phyloP scores from a whole-genome alignment of 2,329 filamentous ascomycete genomes.

The Proliferodiscus dingleyae region DNA sequence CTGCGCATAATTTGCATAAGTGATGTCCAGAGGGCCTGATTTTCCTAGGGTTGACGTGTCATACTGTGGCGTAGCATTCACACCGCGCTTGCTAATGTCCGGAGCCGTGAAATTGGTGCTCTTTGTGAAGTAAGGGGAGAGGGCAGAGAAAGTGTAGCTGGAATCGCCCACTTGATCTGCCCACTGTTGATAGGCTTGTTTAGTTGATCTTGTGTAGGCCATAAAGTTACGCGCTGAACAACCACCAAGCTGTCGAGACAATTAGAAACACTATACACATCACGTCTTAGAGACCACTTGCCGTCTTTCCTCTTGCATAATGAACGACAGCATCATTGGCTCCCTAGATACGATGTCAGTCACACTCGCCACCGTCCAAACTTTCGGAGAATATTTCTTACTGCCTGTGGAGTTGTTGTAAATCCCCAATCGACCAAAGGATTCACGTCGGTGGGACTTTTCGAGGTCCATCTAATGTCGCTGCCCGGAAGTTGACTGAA shows the following conservation, averaged over 20 bases:
- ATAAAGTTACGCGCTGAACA: constrained; percentile 34
- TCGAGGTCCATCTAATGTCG: neutral
- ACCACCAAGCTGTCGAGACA: constrained; percentile 1
- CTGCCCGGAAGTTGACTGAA: constrained; percentile 1
- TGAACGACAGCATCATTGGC: constrained; percentile 13
- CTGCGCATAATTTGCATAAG: neutral
- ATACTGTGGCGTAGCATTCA: constrained; percentile 29
- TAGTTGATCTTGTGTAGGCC: constrained; percentile 19
- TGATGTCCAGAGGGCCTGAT: constrained; percentile 30
- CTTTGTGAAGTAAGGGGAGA: constrained; percentile 43
- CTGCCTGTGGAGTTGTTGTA: constrained; percentile 13
- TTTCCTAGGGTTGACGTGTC: constrained; percentile 29
- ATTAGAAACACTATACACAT: neutral
- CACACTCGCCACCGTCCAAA: neutral
- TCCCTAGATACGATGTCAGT: neutral
- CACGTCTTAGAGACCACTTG: constrained; percentile 27
- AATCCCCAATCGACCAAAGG: constrained; percentile 13
- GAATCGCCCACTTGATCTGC: constrained; percentile 36
- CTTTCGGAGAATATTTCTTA: neutral
- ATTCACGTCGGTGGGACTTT: neutral
- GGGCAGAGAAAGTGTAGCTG: constrained; percentile 41
- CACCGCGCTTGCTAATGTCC: constrained; percentile 21
- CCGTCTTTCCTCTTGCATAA: constrained; percentile 31
- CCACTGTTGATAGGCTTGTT: constrained; percentile 37
- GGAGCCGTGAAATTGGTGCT: constrained; percentile 21